phyloP scores from a whole-genome alignment of 176 grass and related monocot genomes.

The Carex parvula region DNA sequence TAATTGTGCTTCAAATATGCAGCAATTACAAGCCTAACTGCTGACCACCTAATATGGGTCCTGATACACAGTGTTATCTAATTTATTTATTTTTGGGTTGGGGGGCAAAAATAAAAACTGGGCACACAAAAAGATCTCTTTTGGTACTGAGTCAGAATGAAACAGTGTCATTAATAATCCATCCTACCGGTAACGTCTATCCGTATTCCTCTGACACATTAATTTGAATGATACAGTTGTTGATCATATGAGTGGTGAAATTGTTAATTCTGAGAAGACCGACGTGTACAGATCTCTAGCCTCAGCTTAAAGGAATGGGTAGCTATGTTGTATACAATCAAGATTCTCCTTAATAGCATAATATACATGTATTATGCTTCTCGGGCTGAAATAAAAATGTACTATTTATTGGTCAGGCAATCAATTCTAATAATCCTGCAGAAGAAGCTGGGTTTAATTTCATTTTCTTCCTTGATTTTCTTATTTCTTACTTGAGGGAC shows the following conservation, averaged over 20 bases:
- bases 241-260: not conserved
- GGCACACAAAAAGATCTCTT: not conserved
- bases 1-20: not conserved
- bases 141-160: not conserved
- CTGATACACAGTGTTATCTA: not conserved
- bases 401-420: not conserved
- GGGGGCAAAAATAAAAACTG: not conserved
- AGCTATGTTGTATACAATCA: not conserved
- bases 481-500: not conserved
- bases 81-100: not conserved
- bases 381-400: not conserved
- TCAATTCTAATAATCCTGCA: not conserved
- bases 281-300: not conserved
- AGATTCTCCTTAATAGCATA: not conserved
- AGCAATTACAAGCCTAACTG: not conserved
- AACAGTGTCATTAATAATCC: not conserved
- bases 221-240: constrained; percentile 11
- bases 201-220: not conserved
- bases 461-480: not conserved
- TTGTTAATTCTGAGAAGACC: not conserved
- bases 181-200: not conserved
- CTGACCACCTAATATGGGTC: too few relatives aligned
- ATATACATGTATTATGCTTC: not conserved
- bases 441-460: not conserved
- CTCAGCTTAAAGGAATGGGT: not conserved